Percentiles rank a stretch among this genome's conserved stretches.
Evolutionary conservation across 2,329 filamentous ascomycete genomes (phyloP).

Genomic region (Diaporthe sp.): DNA sequence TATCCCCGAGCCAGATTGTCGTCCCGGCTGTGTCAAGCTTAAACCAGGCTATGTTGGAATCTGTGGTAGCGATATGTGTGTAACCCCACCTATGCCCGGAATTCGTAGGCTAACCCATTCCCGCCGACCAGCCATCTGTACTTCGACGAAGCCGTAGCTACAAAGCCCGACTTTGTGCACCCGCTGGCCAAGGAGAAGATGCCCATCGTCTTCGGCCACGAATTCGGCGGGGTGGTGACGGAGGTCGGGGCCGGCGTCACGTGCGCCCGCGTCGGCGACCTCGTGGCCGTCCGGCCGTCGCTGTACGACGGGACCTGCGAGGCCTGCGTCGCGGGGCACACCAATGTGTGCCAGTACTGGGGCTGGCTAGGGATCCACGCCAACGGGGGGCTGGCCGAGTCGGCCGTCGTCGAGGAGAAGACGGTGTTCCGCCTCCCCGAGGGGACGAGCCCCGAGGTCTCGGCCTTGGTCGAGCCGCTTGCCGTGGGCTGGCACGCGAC

Average conservation of each 20-base stretch:
- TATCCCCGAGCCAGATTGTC: slow-evolving; percentile 49
- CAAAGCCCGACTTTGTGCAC: slow-evolving; percentile 60
- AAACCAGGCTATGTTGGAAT: slow-evolving; percentile 49
- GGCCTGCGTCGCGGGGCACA: slow-evolving; percentile 60
- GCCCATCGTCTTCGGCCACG: slow-evolving; percentile 73
- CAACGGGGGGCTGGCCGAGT: slow-evolving; percentile 66
- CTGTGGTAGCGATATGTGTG: slow-evolving; percentile 52
- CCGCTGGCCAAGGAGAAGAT: slow-evolving; percentile 67
- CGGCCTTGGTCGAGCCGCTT: slow-evolving; percentile 73
- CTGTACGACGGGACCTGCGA: slow-evolving; percentile 67
- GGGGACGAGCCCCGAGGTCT: slow-evolving; percentile 64
- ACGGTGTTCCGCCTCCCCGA: slow-evolving; percentile 63
- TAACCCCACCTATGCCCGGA: slow-evolving; percentile 34
- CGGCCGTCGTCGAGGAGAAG: slow-evolving; percentile 61
- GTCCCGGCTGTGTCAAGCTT: slow-evolving; percentile 41
- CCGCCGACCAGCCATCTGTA: slow-evolving; percentile 41
- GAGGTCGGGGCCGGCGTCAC: slow-evolving; percentile 65
- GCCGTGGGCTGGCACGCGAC: slow-evolving; percentile 74
- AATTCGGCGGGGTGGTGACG: slow-evolving; percentile 71
- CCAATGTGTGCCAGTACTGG: slow-evolving; percentile 57
- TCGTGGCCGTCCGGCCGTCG: slow-evolving; percentile 69
- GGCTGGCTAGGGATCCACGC: slow-evolving; percentile 50
- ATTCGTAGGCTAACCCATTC: slow-evolving; percentile 44
- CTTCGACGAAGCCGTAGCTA: slow-evolving; percentile 36
- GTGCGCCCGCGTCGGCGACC: slow-evolving; percentile 63